Base-by-base conservation (phyloP, 2,329 filamentous ascomycete species). In the Ceratocystis alfenasii region DNA sequence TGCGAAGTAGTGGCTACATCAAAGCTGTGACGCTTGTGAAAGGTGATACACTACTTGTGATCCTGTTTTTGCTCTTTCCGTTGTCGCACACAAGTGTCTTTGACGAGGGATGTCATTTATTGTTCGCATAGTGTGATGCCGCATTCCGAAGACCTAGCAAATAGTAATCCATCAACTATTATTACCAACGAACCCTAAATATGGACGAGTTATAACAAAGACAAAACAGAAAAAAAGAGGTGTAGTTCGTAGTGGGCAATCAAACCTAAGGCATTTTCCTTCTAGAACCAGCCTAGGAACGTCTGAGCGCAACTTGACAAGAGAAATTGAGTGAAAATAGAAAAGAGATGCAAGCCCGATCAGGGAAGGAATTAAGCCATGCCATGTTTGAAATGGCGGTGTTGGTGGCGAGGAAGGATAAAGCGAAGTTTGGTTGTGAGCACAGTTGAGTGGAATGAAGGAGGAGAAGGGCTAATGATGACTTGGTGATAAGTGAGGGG, bases 241-340 rank as follows among this genome's bases (percentile, higher is more conserved):
- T 25, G 53, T 22, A 57, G 53, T 57, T 33, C n/a, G 10, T 57
- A 33, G 33, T 36, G 33, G 8, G 8, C 33, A 1, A 36, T 36
- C 53, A 3, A n/a, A 48, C 15, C 22, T 33, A 57, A 15, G 22
- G 3, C 22, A 22, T 45, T 44, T 63, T 63, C 61, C 61, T 63
- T 63, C 61, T 63, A 63, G 61, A 63, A 63, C 15, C 36, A 28
- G 28, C 48, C n/a, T 44, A 17, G 20, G 30, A 48, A 48, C 20
- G 61, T 63, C 61, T 63, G 61, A 63, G 61, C 61, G 45, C 61
- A 63, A 44, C n/a, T 33, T 63, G 61, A 63, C 61, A 63, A 28
- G 20, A 63, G 44, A 63, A 20, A 63, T 33, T 33, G 44, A 62
- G 45, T 28, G 61, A 30, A 63, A 28, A 46, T 45, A 30, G 61